Conservation (phyloP, 2,329 filamentous ascomycete species). For the Aspergillus pseudotamarii region DNA sequence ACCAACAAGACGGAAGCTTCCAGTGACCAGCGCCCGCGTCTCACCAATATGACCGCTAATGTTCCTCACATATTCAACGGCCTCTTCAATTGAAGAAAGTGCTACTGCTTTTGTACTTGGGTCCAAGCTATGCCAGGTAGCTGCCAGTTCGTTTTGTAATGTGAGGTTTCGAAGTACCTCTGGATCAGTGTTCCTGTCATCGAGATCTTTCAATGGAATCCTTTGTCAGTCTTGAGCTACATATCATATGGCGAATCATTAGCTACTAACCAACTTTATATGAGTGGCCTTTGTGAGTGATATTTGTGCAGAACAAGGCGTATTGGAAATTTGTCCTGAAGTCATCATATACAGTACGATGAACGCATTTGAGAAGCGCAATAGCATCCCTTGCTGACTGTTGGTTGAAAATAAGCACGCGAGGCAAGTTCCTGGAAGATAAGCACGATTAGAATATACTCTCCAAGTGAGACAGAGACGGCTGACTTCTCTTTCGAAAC, state of each 20-base stretch:
- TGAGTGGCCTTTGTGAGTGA: background rate
- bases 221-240: background rate
- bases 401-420: slow-evolving; percentile 38
- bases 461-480: background rate
- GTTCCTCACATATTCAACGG: slow-evolving; percentile 25
- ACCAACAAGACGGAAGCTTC: slow-evolving; percentile 30
- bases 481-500: slow-evolving; percentile 13
- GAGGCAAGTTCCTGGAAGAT: slow-evolving; percentile 11
- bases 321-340: slow-evolving; percentile 11
- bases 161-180: background rate
- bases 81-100: slow-evolving; percentile 35
- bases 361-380: slow-evolving; percentile 26
- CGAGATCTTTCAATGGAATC: background rate
- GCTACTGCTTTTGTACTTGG: slow-evolving; percentile 14
- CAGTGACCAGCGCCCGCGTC: slow-evolving; percentile 29
- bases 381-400: slow-evolving; percentile 32
- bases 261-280: background rate
- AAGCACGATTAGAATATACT: background rate
- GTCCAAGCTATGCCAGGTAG: background rate
- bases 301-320: background rate
- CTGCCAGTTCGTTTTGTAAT: background rate
- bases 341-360: slow-evolving; percentile 15
- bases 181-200: background rate
- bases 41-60: slow-evolving; percentile 19
- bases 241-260: background rate